These are phyloP conservation scores for Candida tetrigidarum DNA, from an alignment of 1,139 yeast genomes.

Conservation along the genomic window DNA sequence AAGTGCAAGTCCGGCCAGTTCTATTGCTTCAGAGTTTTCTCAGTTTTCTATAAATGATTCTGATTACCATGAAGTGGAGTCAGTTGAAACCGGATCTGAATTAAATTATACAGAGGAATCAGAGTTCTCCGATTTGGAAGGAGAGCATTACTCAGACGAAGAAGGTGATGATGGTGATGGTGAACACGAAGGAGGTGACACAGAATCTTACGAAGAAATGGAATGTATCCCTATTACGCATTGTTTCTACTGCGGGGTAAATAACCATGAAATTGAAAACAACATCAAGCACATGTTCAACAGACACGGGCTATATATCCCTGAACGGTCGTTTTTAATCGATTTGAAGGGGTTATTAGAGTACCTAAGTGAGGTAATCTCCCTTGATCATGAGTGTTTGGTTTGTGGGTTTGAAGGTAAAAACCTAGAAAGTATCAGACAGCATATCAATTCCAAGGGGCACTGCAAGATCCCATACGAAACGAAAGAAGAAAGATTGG, in stretches of 20 bases:
- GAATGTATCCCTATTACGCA: conserved; percentile 32
- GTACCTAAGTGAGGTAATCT: conserved; percentile 46
- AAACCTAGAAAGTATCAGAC: conserved; percentile 53
- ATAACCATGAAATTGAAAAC: conserved; percentile 41
- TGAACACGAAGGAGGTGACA: conserved; percentile 28
- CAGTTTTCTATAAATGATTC: conserved; percentile 66
- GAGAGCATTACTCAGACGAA: conserved; percentile 20
- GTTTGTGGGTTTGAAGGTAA: conserved; percentile 58
- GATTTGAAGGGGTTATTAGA: conserved; percentile 50
- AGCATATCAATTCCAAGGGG: conserved; percentile 54
- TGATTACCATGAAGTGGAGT: conserved; percentile 25
- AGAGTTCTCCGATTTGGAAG: conserved; percentile 40
- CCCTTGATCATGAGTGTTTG: conserved; percentile 52
- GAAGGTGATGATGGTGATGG: conserved; percentile 25
- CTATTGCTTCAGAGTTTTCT: conserved; percentile 62
- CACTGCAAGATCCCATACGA: conserved; percentile 61
- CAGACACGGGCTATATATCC: conserved; percentile 54
- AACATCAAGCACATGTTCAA: conserved; percentile 54
- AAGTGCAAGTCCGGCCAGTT: conserved; percentile 54
- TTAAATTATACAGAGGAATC: conserved; percentile 47
- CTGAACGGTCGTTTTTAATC: conserved; percentile 45
- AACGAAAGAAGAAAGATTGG: conserved; percentile 43
- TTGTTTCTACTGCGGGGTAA: conserved; percentile 47
- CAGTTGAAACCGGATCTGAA: conserved; percentile 55
- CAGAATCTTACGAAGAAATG: conserved; percentile 27